A percentile compares a stretch with the other conserved stretches of the same genome.
Evolutionary conservation across 441 rosid species (phyloP).

Genomic region (Gossypium schwendimanii): DNA sequence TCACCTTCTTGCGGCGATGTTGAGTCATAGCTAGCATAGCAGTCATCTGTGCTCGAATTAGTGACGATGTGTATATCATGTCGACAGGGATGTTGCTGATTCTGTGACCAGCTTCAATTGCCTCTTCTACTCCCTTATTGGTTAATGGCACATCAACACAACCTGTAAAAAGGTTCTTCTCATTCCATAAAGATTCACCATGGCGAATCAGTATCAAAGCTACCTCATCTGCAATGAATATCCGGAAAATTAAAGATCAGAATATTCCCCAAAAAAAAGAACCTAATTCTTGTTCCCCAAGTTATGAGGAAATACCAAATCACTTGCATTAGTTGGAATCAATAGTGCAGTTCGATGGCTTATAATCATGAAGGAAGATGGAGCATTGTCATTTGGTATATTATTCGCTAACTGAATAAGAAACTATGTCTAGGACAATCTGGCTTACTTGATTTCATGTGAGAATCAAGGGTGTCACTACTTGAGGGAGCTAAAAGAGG

Average conservation of each 20-base stretch:
- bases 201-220: slow-evolving; percentile 84
- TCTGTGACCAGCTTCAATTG: slow-evolving; percentile 93
- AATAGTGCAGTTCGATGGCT: not conserved
- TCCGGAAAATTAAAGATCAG: slow-evolving; percentile 1
- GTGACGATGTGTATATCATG: slow-evolving; percentile 77
- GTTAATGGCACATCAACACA: slow-evolving; percentile 96
- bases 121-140: slow-evolving; percentile 85
- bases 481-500: slow-evolving; percentile 47
- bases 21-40: slow-evolving; percentile 98
- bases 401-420: not conserved
- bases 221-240: slow-evolving; percentile 54
- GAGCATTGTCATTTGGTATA: not conserved
- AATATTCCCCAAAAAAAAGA: not conserved
- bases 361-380: not conserved
- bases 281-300: not conserved
- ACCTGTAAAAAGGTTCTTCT: slow-evolving; percentile 92
- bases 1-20: slow-evolving; percentile 88
- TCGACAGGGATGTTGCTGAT: slow-evolving; percentile 91
- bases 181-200: slow-evolving; percentile 96
- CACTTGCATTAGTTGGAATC: not conserved
- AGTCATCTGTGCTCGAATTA: slow-evolving; percentile 96
- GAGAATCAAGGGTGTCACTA: slow-evolving; percentile 28
- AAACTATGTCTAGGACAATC: slow-evolving; percentile 7
- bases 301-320: not conserved
- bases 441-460: slow-evolving; percentile 57